Percentiles rank a stretch among this genome's conserved stretches.
Conservation (phyloP, 2,329 filamentous ascomycete species). For the Volutella citrinella region DNA sequence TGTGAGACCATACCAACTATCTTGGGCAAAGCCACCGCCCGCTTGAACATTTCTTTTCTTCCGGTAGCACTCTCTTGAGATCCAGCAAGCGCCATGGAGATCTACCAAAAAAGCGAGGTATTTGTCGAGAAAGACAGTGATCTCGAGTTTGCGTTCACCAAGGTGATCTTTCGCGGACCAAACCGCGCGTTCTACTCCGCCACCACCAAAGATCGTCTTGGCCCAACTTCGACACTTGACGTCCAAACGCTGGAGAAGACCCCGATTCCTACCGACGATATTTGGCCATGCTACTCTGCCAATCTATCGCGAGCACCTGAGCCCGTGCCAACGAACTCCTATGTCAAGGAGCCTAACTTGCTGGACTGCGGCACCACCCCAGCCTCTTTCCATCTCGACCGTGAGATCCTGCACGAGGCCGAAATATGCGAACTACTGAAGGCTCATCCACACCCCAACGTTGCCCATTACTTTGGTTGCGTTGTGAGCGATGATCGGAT, state of each 20-base stretch:
- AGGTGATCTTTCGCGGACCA: background rate
- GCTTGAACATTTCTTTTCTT: too few relatives aligned
- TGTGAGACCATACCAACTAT: too few relatives aligned
- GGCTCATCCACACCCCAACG: constrained; percentile 1
- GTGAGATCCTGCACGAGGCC: background rate
- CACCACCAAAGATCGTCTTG: background rate
- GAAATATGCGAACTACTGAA: constrained; percentile 3
- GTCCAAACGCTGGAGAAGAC: background rate
- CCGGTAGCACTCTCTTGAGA: too few relatives aligned
- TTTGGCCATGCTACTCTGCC: background rate
- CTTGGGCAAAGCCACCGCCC: too few relatives aligned
- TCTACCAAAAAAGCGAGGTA: background rate
- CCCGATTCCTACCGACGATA: background rate
- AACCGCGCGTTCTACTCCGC: background rate
- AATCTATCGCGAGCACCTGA: background rate
- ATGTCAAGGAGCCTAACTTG: background rate
- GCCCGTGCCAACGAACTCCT: background rate
- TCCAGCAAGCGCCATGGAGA: too few relatives aligned
- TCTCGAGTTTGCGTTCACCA: background rate
- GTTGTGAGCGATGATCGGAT: background rate
- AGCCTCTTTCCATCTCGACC: background rate
- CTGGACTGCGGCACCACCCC: background rate
- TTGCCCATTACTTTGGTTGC: constrained; percentile 1
- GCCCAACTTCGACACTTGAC: background rate
- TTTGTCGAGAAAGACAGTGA: background rate